Evolutionary conservation across 768 basidiomycete species (phyloP), one percentile per base, ranked within the genome.

Genomic region (Hericium coralloides): DNA sequence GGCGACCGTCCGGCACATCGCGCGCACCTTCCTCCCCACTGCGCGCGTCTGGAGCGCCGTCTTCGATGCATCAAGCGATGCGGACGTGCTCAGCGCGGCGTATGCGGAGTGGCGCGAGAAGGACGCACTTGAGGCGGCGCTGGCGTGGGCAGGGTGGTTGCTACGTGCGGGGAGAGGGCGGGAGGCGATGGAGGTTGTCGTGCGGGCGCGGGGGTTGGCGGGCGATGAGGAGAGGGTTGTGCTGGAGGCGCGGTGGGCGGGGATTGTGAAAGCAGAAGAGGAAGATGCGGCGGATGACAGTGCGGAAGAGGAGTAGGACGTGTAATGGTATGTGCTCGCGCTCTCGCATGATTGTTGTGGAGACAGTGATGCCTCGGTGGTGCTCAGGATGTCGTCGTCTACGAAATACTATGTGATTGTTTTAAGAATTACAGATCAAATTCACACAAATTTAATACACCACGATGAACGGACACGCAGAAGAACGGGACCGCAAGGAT

Each of bases 101-200:
- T 79, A 75, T 59, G 74, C 73, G 60, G 56, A 65, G 43, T 83
- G 81, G 80, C 70, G 73, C 25, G 61, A 62, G 52, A 58, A 67
- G 53, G 74, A 77, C 31, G 61, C 55, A 17, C 65, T 70, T 48
- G 69, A 67, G 55, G 78, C 80, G 41, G 67, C 70, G 38, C 59
- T 73, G 49, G 70, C 65, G 57, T 82, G 77, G 77, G 79, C 74
- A 15, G 62, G 64, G 55, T 83, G 81, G 80, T 59, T 82, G 31
- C 63, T 76, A 64, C 58, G 56, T 47, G 63, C 67, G 53, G 77
- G 74, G 37, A 65, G 69, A 54, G 79, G 77, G 38, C 68, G 65
- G 52, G 74, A 71, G 59, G 79, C 75, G 55, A 69, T 67, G 38
- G 69, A 60, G 45, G 65, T 73, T 43, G 68, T 80, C 49, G 69